Conservation (phyloP, 2,329 filamentous ascomycete genomes). For the Ceratocystis ficicola region DNA sequence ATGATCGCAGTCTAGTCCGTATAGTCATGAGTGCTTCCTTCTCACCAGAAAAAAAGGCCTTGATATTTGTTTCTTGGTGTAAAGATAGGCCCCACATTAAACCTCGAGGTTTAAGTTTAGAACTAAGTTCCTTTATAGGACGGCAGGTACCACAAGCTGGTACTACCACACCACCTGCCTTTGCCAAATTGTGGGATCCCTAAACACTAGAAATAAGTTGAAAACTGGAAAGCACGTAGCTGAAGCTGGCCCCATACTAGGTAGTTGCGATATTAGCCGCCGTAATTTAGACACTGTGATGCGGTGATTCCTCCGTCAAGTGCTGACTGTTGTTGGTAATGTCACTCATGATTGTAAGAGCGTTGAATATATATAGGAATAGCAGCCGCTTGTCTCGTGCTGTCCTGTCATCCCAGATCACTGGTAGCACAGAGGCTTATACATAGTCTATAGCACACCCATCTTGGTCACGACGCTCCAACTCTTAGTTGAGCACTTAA, state of each 20-base stretch:
- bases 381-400: too few species aligned
- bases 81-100: background rate
- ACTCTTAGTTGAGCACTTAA: too few species aligned
- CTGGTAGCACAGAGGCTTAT: too few species aligned
- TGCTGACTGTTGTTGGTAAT: background rate
- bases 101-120: background rate
- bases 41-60: too few species aligned
- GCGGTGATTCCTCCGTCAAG: background rate
- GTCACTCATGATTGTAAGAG: too few species aligned
- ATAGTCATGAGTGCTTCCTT: too few species aligned
- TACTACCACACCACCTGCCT: background rate
- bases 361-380: background rate
- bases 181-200: background rate
- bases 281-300: background rate
- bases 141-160: constrained; percentile 3
- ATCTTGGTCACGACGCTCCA: too few species aligned
- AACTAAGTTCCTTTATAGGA: background rate
- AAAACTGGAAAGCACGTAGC: background rate
- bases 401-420: too few species aligned
- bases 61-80: background rate
- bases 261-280: background rate
- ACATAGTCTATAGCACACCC: too few species aligned
- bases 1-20: too few species aligned
- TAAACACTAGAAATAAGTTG: background rate
- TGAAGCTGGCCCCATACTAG: background rate